Evolutionary conservation across 768 basidiomycete genomes (phyloP).

Genomic region (Peribolospora baueri): DNA sequence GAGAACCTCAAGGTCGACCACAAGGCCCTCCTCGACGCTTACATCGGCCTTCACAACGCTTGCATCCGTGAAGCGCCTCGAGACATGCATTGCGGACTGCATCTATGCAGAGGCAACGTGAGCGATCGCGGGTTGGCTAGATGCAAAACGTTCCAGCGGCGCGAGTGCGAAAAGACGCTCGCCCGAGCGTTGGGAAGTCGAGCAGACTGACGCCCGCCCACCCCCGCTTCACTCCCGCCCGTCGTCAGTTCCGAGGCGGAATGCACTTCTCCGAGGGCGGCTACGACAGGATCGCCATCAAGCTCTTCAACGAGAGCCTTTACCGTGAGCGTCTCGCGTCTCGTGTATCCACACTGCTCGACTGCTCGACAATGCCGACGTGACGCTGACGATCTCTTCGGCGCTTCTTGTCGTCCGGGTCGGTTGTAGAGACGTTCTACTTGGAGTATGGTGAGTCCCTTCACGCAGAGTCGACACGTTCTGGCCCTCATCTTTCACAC

Average conservation of each 20-base stretch:
- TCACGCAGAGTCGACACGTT: slow-evolving; percentile 10
- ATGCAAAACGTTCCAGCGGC: too few species aligned
- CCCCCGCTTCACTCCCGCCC: neutral
- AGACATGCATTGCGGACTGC: slow-evolving; percentile 16
- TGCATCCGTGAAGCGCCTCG: slow-evolving; percentile 10
- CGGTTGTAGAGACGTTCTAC: slow-evolving; percentile 7
- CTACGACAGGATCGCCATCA: slow-evolving; percentile 17
- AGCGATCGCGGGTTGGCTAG: too few species aligned
- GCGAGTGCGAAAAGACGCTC: too few species aligned
- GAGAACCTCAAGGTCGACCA: slow-evolving; percentile 33
- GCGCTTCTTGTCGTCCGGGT: too few species aligned
- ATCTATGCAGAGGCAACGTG: slow-evolving; percentile 15
- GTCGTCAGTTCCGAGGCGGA: too few species aligned
- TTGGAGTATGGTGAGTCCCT: slow-evolving; percentile 17
- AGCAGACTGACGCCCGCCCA: too few species aligned
- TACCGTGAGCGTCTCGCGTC: neutral
- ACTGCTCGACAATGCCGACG: too few species aligned
- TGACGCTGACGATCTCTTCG: too few species aligned
- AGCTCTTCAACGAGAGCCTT: slow-evolving; percentile 11
- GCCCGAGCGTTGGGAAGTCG: too few species aligned
- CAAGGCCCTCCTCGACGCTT: slow-evolving; percentile 32
- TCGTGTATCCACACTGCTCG: too few species aligned
- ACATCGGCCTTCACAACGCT: slow-evolving; percentile 33
- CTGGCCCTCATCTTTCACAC: too few species aligned
- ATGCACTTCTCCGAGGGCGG: slow-evolving; percentile 13